Conservation (phyloP, 352 stramenopile species). For the Globisporangium cystogenes region DNA sequence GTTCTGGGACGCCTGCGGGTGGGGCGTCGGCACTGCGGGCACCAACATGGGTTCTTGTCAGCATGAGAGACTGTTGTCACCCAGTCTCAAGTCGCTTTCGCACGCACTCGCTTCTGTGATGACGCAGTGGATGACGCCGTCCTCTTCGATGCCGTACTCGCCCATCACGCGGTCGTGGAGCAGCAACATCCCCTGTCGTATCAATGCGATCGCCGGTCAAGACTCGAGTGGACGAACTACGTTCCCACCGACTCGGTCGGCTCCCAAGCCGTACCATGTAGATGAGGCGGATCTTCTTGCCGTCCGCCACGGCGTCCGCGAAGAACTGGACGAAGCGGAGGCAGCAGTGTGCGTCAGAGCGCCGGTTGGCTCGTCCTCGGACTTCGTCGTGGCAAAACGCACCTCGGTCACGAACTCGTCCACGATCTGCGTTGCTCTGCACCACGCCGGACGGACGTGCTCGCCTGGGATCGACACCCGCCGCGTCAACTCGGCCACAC, state of each 20-base stretch:
- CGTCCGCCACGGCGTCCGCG: conserved; percentile 33
- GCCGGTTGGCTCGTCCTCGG: not conserved
- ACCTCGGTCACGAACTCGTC: conserved; percentile 58
- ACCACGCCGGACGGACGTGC: conserved; percentile 43
- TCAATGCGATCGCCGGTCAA: not conserved
- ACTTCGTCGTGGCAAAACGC: not conserved
- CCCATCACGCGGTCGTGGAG: conserved; percentile 53
- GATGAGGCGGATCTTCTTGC: conserved; percentile 68
- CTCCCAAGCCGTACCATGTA: conserved; percentile 44
- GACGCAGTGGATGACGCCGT: conserved; percentile 70
- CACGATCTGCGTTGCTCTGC: conserved; percentile 59
- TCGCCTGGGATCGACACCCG: conserved; percentile 21
- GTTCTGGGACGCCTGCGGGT: conserved; percentile 34
- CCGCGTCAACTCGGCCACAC: not conserved
- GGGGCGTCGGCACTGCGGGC: conserved; percentile 24
- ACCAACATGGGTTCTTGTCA: not conserved
- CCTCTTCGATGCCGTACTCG: conserved; percentile 74
- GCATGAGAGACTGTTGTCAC: not conserved
- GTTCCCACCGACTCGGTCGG: not conserved
- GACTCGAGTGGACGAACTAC: no score
- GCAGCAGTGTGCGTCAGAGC: not conserved
- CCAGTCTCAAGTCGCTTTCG: not conserved
- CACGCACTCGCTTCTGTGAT: conserved; percentile 65
- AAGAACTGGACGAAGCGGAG: conserved; percentile 41
- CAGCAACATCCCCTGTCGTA: conserved; percentile 58